Evolutionary conservation across 495 filamentous ascomycete species (phyloP).

Genomic region (Daldinia loculata): DNA sequence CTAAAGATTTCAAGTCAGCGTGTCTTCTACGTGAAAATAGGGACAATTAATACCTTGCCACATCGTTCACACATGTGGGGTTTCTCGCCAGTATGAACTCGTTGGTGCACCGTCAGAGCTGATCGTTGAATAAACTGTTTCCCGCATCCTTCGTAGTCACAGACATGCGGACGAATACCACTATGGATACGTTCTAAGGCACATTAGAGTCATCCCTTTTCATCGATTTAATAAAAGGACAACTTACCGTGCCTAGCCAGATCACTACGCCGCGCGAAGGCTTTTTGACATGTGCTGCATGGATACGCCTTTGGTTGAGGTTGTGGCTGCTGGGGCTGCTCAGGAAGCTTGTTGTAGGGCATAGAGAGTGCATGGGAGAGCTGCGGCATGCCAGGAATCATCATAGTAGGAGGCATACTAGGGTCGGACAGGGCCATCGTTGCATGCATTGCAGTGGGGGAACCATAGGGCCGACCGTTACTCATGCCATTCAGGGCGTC

Average conservation of each 20-base stretch:
- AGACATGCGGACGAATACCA: constrained; percentile 90
- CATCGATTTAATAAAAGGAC: background rate
- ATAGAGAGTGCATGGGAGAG: constrained; percentile 49
- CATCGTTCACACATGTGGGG: constrained; percentile 98
- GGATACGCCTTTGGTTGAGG: constrained; percentile 76
- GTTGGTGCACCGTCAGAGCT: constrained; percentile 93
- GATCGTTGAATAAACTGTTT: constrained; percentile 99
- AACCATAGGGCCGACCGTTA: constrained; percentile 41
- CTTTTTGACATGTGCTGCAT: constrained; percentile 90
- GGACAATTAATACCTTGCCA: constrained; percentile 75
- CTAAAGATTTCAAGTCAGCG: constrained; percentile 55
- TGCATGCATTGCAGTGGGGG: constrained; percentile 56
- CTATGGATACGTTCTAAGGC: constrained; percentile 90
- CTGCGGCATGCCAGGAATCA: constrained; percentile 44
- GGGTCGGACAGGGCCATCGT: constrained; percentile 57
- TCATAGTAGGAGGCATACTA: constrained; percentile 53
- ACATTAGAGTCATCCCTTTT: constrained; percentile 40
- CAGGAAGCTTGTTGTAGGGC: constrained; percentile 46
- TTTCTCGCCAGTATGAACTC: constrained; percentile 97
- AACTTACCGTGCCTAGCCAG: constrained; percentile 90
- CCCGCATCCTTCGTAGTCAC: constrained; percentile 85
- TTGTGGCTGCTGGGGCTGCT: constrained; percentile 46
- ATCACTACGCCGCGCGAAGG: constrained; percentile 93
- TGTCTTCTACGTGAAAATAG: constrained; percentile 20
- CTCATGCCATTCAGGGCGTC: constrained; percentile 62